phyloP scores from a whole-genome alignment of 768 basidiomycete species.

The Gautieria morchelliformis region DNA sequence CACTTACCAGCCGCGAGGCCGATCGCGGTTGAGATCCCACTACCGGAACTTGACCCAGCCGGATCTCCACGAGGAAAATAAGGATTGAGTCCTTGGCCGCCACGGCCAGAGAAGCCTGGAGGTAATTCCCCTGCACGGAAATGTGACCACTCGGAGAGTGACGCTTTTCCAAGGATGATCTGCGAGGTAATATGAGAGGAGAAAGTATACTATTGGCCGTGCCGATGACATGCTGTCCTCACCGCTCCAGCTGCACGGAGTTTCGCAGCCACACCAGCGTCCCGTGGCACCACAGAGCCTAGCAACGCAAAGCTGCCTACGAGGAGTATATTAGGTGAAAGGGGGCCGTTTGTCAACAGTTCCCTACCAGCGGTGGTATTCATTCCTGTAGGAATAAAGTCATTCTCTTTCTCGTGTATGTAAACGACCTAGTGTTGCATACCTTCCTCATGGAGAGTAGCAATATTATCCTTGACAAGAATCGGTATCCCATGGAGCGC shows the following conservation, averaged over 20 bases:
- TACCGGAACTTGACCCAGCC: constrained; percentile 33
- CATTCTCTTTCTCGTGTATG: constrained; percentile 12
- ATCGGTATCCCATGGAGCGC: constrained; percentile 30
- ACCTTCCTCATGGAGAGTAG: constrained; percentile 15
- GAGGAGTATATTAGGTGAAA: not conserved
- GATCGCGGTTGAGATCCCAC: constrained; percentile 29
- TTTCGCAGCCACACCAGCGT: constrained; percentile 20
- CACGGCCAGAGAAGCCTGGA: constrained; percentile 36
- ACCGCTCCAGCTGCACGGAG: constrained; percentile 24
- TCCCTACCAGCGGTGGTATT: constrained; percentile 1
- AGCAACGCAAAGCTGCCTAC: constrained; percentile 24
- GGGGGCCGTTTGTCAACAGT: not conserved
- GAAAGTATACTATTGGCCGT: no score
- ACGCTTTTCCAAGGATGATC: constrained; percentile 25
- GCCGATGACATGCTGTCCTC: no score
- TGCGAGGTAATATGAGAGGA: no score
- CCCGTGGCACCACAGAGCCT: constrained; percentile 23
- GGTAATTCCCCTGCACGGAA: constrained; percentile 27
- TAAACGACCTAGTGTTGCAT: constrained; percentile 5
- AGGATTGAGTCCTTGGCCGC: constrained; percentile 33
- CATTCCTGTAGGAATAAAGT: constrained; percentile 2
- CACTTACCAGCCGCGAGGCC: constrained; percentile 28
- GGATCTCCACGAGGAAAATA: constrained; percentile 35
- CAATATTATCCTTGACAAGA: constrained; percentile 26
- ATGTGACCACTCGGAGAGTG: constrained; percentile 34